These are phyloP conservation scores for Ustilaginoidea virens DNA, from an alignment of 2,329 filamentous ascomycete genomes.

Conservation along the genomic window DNA sequence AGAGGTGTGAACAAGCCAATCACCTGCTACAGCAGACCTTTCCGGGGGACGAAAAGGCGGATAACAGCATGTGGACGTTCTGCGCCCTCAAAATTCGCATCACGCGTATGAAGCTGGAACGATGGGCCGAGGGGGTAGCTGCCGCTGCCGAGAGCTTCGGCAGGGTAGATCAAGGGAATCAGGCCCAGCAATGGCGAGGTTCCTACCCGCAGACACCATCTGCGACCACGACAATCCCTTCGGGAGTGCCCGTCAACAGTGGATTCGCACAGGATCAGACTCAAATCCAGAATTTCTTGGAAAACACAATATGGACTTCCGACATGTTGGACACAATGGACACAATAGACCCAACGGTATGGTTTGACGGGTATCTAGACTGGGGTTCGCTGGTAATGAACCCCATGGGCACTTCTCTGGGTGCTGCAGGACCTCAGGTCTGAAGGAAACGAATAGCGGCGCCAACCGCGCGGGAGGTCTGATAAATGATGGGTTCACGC, in stretches of 20 bases:
- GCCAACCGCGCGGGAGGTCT: no score
- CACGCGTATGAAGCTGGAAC: conserved; percentile 28
- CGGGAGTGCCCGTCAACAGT: conserved; percentile 4
- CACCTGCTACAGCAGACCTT: conserved; percentile 17
- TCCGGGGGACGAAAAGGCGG: conserved; percentile 17
- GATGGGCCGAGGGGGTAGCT: conserved; percentile 30
- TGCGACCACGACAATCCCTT: conserved; percentile 1
- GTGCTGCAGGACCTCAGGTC: conserved; percentile 2
- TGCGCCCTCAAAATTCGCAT: conserved; percentile 31
- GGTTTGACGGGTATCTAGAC: conserved; percentile 20
- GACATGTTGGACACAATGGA: conserved; percentile 18
- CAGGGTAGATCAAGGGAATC: conserved; percentile 4
- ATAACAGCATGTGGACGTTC: conserved; percentile 32
- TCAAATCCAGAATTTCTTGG: conserved; percentile 12
- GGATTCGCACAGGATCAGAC: conserved; percentile 11
- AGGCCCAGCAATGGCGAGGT: conserved; percentile 5
- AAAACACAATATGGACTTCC: conserved; percentile 14
- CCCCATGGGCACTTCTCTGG: conserved; percentile 10
- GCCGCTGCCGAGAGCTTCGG: conserved; percentile 15
- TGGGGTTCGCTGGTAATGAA: conserved; percentile 19
- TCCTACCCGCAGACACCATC: conserved; percentile 6
- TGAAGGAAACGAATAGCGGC: not conserved
- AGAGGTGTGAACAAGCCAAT: conserved; percentile 28
- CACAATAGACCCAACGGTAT: conserved; percentile 18
- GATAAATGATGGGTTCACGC: no score